Conservation (phyloP, 306 rosid genomes). For the Luffa acutangula region DNA sequence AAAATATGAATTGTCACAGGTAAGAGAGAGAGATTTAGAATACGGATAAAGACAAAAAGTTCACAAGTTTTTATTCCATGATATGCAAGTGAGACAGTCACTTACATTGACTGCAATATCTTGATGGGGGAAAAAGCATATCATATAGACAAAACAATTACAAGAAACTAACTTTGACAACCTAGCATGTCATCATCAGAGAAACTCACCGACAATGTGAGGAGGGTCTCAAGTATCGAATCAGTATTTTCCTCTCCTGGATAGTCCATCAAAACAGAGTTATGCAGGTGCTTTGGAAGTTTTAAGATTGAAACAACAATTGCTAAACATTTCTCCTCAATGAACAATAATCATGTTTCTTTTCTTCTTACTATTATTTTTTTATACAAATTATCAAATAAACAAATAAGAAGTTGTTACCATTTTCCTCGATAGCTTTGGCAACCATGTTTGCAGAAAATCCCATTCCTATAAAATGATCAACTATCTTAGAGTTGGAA, state of each 20-base stretch:
- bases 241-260: conserved; percentile 71
- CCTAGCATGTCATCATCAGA: not conserved
- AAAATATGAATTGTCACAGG: not conserved
- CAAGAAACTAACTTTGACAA: not conserved
- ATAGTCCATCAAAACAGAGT: conserved; percentile 24
- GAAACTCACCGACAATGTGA: conserved; percentile 56
- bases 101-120: not conserved
- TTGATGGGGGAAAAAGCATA: not conserved
- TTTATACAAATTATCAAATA: not conserved
- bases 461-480: conserved; percentile 67
- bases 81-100: not conserved
- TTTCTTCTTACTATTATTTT: not conserved
- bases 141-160: not conserved
- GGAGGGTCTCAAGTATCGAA: conserved; percentile 64
- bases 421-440: conserved; percentile 67
- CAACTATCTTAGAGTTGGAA: conserved; percentile 54
- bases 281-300: conserved; percentile 9
- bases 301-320: not conserved
- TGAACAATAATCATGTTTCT: not conserved
- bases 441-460: conserved; percentile 57
- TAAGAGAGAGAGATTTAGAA: not conserved
- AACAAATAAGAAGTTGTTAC: conserved; percentile 32
- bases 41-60: not conserved
- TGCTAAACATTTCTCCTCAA: not conserved
- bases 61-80: not conserved